These are phyloP conservation scores for Peribolospora kevripleyi DNA, from an alignment of 768 basidiomycete species.

Conservation along the genomic window DNA sequence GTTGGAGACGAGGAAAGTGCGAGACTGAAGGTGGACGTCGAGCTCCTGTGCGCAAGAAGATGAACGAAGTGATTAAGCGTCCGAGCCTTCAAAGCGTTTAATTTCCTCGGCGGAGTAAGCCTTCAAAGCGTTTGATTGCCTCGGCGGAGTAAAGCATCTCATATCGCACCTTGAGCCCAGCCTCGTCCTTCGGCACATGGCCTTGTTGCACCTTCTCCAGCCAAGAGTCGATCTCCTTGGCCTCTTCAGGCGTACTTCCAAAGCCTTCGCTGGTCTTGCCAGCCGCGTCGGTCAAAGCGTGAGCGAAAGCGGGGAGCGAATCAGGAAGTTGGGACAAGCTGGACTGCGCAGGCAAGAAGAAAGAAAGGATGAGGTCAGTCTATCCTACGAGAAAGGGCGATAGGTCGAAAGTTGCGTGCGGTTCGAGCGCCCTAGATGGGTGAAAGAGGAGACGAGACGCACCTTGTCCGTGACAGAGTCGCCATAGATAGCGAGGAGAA, in stretches of 20 bases:
- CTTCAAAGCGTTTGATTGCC: not conserved
- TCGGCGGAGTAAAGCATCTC: not conserved
- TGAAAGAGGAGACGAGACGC: no score
- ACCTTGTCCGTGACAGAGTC: no score
- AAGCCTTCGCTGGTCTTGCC: slow-evolving; percentile 12
- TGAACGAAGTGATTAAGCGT: no score
- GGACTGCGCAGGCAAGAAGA: no score
- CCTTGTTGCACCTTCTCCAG: slow-evolving; percentile 31
- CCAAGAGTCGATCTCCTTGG: slow-evolving; percentile 37
- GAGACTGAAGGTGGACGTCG: slow-evolving; percentile 41
- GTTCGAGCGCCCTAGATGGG: no score
- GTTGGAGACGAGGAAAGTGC: slow-evolving; percentile 67
- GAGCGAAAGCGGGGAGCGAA: slow-evolving; percentile 5
- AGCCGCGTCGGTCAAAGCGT: slow-evolving; percentile 7
- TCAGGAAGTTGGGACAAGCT: no score
- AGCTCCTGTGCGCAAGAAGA: slow-evolving; percentile 30
- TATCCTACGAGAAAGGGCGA: no score
- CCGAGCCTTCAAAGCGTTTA: no score
- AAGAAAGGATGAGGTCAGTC: no score
- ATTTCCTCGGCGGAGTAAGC: not conserved
- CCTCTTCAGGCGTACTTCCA: slow-evolving; percentile 15
- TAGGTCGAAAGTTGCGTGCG: no score
- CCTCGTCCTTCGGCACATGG: slow-evolving; percentile 16
- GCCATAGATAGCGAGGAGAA: no score
- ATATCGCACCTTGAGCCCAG: slow-evolving; percentile 4